Percentiles rank a stretch among this genome's conserved stretches.
Conservation (phyloP, 331 rosid genomes). For the Rosa hybrid region DNA sequence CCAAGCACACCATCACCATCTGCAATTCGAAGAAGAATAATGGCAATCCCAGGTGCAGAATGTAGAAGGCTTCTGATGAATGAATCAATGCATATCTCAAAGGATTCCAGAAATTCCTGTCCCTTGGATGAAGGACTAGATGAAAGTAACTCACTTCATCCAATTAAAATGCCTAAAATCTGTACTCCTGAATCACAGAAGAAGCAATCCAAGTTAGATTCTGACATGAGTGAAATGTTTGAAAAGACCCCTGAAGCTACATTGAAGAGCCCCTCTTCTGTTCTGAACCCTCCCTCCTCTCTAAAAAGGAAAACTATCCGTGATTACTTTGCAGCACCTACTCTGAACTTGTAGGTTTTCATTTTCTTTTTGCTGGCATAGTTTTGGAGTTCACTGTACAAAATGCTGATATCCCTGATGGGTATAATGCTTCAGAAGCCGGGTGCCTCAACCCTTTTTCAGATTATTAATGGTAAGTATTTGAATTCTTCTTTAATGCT, state of each 20-base stretch:
- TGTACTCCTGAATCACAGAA: slow-evolving; percentile 55
- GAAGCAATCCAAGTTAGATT: slow-evolving; percentile 35
- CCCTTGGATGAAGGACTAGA: slow-evolving; percentile 25
- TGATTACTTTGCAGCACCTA: slow-evolving; percentile 70
- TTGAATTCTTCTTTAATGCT: not conserved
- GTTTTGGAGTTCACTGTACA: slow-evolving; percentile 26
- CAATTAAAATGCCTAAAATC: slow-evolving; percentile 47
- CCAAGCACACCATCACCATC: slow-evolving; percentile 40
- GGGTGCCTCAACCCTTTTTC: slow-evolving; percentile 2
- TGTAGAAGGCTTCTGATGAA: slow-evolving; percentile 44
- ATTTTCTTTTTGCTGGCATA: slow-evolving; percentile 11
- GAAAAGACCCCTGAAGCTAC: slow-evolving; percentile 78
- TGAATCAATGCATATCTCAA: slow-evolving; percentile 30
- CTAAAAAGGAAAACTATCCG: slow-evolving; percentile 76
- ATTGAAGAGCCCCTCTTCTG: slow-evolving; percentile 86
- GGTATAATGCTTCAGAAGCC: slow-evolving; percentile 18
- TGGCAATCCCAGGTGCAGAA: slow-evolving; percentile 67
- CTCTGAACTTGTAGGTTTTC: slow-evolving; percentile 26
- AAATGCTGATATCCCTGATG: slow-evolving; percentile 11
- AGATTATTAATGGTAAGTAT: slow-evolving; percentile 32
- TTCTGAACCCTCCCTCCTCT: slow-evolving; percentile 85
- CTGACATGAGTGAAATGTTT: slow-evolving; percentile 35
- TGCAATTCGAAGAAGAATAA: slow-evolving; percentile 68
- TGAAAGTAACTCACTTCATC: slow-evolving; percentile 22
- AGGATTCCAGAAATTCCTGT: slow-evolving; percentile 19